These are phyloP conservation scores for Amanita molliuscula DNA, from an alignment of 768 basidiomycete genomes.

Conservation along the genomic window DNA sequence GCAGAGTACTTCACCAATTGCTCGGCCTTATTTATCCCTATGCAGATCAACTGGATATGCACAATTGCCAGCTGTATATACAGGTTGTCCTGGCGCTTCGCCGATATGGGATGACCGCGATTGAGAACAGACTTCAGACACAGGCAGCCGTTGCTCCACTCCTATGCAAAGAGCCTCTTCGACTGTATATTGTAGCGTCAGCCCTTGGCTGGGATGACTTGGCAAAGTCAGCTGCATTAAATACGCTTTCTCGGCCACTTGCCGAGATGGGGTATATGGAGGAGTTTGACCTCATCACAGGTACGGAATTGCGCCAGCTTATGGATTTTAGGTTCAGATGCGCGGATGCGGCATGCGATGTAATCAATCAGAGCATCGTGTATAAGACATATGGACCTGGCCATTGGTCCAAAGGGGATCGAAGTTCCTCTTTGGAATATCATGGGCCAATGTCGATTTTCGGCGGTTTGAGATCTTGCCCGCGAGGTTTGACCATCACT, in stretches of 20 bases:
- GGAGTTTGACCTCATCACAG: not conserved
- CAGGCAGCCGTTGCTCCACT: not conserved
- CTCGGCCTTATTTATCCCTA: not conserved
- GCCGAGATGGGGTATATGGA: not conserved
- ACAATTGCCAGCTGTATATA: not conserved
- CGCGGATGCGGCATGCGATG: not conserved
- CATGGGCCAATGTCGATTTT: not conserved
- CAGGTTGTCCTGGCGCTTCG: not conserved
- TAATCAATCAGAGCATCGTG: not conserved
- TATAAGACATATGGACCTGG: not conserved
- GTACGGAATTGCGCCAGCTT: not conserved
- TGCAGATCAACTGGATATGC: not conserved
- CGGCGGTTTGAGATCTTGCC: not conserved
- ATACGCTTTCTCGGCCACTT: constrained; percentile 1
- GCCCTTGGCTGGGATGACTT: not conserved
- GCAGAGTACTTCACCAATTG: not conserved
- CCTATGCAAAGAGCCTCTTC: not conserved
- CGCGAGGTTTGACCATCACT: not conserved
- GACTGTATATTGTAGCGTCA: not conserved
- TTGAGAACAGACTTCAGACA: not conserved
- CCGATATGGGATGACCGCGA: not conserved
- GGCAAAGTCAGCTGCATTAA: not conserved
- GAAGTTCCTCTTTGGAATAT: no score
- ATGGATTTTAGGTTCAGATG: not conserved
- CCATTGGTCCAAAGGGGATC: not conserved